Conservation (phyloP, 495 filamentous ascomycete species). For the Tuber calosporum region DNA sequence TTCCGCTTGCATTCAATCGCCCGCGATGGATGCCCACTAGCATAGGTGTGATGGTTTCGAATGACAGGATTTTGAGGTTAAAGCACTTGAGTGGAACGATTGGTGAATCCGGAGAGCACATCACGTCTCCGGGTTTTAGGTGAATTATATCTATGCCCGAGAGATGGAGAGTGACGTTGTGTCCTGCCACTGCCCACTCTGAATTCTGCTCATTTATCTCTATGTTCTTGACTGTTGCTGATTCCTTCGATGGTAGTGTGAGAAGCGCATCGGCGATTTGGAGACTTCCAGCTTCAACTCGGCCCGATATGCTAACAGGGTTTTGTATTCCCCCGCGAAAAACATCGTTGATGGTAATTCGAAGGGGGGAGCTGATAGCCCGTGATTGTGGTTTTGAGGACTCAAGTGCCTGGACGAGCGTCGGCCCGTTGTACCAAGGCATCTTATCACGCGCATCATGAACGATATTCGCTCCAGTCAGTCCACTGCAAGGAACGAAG, state of each 20-base stretch:
- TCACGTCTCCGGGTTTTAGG: constrained; percentile 71
- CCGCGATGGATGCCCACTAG: constrained; percentile 81
- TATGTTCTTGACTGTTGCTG: constrained; percentile 66
- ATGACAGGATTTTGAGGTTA: constrained; percentile 74
- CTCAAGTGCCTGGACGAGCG: constrained; percentile 72
- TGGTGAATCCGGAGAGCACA: constrained; percentile 62
- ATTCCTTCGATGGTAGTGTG: constrained; percentile 71
- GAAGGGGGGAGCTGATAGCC: constrained; percentile 68
- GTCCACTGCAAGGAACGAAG: constrained; percentile 82
- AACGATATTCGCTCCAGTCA: constrained; percentile 79
- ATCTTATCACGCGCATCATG: constrained; percentile 25
- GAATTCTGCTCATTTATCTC: constrained; percentile 62
- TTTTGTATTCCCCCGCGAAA: constrained; percentile 70
- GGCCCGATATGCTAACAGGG: constrained; percentile 72
- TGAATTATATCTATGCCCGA: constrained; percentile 78
- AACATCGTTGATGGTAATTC: constrained; percentile 62
- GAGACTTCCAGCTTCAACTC: constrained; percentile 73
- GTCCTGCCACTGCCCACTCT: constrained; percentile 94
- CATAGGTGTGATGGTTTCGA: constrained; percentile 83
- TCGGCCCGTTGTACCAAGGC: constrained; percentile 72
- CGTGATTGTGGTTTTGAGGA: constrained; percentile 63
- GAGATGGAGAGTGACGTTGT: constrained; percentile 76
- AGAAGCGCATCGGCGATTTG: constrained; percentile 77
- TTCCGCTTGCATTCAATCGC: constrained; percentile 68
- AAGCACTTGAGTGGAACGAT: constrained; percentile 64